Base-by-base conservation (phyloP, 768 basidiomycete species). In the Boletellus ananiceps region DNA sequence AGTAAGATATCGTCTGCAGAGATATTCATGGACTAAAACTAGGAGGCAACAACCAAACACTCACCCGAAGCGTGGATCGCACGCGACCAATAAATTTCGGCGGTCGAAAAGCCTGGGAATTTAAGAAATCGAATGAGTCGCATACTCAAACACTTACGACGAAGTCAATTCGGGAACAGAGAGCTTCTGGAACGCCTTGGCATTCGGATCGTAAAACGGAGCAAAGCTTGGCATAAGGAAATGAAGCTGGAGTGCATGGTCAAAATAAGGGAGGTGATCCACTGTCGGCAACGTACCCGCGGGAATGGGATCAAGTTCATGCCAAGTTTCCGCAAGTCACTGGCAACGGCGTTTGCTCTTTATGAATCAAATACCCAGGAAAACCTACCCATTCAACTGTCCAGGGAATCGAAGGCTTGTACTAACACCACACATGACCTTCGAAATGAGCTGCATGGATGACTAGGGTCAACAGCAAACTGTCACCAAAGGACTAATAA, bases 271-370 rank as follows among this genome's bases (percentile, higher is more conserved):
- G 29, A 8, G 21, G 6, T 5, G 15, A 16, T 11, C 15, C n/a
- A 13, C 36, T 45, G 23, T 14, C 11, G 12, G 14, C 6, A 16
- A 69, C 81, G 45, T 67, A 88, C 87, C 51, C 93, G 92, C 57
- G 95, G 95, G 79, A 98, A 99, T 0, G 95, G 95, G 53, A 98
- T 77, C 45, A 97, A 78, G 69, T 98, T 98, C 81, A 95, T 85
- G 41, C 82, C 89, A 39, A 98, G 79, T 66, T 94, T 94, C 47
- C 92, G 82, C 32, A 94, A 73, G 61, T 94, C 92, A 39, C 87
- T 89, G 3, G 47, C 16, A 37, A 34, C 35, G 6, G 31, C 14
- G 40, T 51, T 52, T 35, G 54, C 46, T 31, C 60, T 38, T 27
- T 5, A 12, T 44, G 11, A 8, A 45, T 34, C 21, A 8, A 19